Conservation (phyloP, 495 filamentous ascomycete genomes). For the Aspergillus kassunensis region DNA sequence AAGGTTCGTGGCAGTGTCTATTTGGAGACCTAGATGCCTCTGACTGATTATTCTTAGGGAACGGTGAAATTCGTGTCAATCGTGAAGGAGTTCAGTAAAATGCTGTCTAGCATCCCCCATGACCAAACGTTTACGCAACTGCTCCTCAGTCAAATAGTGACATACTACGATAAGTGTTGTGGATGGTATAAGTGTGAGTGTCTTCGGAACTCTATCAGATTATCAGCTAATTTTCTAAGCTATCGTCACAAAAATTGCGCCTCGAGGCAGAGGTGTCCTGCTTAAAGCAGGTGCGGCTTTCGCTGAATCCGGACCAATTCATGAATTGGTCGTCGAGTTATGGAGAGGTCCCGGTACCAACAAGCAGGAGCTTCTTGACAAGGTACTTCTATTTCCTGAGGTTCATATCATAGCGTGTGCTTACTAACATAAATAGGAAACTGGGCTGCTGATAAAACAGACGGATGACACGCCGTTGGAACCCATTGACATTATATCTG, state of each 20-base stretch:
- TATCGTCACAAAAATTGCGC: constrained; percentile 41
- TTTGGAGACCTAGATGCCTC: not conserved
- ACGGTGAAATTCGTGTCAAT: constrained; percentile 81
- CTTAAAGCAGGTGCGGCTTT: constrained; percentile 71
- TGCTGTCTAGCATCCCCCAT: constrained; percentile 93
- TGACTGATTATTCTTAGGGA: constrained; percentile 47
- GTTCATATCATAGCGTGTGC: not conserved
- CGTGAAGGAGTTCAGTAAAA: constrained; percentile 84
- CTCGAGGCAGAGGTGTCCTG: constrained; percentile 35
- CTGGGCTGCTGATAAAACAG: constrained; percentile 57
- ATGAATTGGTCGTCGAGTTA: constrained; percentile 59
- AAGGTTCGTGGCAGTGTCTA: constrained; percentile 40
- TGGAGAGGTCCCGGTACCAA: constrained; percentile 42
- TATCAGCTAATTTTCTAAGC: constrained; percentile 22
- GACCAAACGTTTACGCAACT: constrained; percentile 92
- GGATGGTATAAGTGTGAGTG: constrained; percentile 75
- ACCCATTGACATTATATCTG: constrained; percentile 78
- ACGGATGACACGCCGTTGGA: constrained; percentile 63
- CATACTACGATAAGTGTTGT: constrained; percentile 87
- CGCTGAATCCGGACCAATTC: constrained; percentile 64
- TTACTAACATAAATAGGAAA: constrained; percentile 49
- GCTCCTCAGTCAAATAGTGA: constrained; percentile 82
- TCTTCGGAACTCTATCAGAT: not conserved
- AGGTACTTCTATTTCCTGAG: constrained; percentile 23
- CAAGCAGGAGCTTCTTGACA: constrained; percentile 38